These are phyloP conservation scores for Leccinum ochraceum DNA, from an alignment of 768 basidiomycete genomes.

Conservation along the genomic window DNA sequence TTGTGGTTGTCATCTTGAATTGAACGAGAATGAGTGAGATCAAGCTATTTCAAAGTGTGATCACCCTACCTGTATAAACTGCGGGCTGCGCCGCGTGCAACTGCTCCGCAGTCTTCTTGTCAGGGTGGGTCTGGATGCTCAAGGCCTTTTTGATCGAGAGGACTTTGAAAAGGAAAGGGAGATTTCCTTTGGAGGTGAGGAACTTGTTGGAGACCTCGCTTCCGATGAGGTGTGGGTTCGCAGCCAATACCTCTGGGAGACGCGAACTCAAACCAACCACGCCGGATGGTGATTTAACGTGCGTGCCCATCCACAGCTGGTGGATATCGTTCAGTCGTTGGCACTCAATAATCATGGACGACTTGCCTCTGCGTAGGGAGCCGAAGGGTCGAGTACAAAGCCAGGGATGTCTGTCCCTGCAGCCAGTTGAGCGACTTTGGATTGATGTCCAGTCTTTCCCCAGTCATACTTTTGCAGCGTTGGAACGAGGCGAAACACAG, in stretches of 20 bases:
- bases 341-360: background rate
- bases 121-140: slow-evolving; percentile 91
- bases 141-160: slow-evolving; percentile 87
- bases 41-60: background rate
- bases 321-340: slow-evolving; percentile 1
- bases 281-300: slow-evolving; percentile 69
- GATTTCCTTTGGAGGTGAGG: slow-evolving; percentile 57
- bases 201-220: slow-evolving; percentile 54
- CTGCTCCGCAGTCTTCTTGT: slow-evolving; percentile 75
- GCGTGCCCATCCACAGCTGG: slow-evolving; percentile 99
- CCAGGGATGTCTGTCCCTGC: slow-evolving; percentile 56
- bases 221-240: slow-evolving; percentile 72
- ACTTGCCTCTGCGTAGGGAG: slow-evolving; percentile 91
- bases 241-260: slow-evolving; percentile 62
- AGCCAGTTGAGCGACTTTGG: slow-evolving; percentile 89
- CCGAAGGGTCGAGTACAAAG: slow-evolving; percentile 66
- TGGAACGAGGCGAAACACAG: slow-evolving; percentile 78
- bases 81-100: slow-evolving; percentile 70
- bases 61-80: slow-evolving; percentile 82
- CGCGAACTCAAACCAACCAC: slow-evolving; percentile 47
- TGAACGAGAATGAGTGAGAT: slow-evolving; percentile 17
- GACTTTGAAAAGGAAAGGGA: slow-evolving; percentile 93
- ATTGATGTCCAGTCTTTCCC: slow-evolving; percentile 81
- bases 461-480: slow-evolving; percentile 93
- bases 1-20: slow-evolving; percentile 89